These are phyloP conservation scores for Blastomyces emzantsi DNA, from an alignment of 2,329 filamentous ascomycete genomes.

Conservation along the genomic window DNA sequence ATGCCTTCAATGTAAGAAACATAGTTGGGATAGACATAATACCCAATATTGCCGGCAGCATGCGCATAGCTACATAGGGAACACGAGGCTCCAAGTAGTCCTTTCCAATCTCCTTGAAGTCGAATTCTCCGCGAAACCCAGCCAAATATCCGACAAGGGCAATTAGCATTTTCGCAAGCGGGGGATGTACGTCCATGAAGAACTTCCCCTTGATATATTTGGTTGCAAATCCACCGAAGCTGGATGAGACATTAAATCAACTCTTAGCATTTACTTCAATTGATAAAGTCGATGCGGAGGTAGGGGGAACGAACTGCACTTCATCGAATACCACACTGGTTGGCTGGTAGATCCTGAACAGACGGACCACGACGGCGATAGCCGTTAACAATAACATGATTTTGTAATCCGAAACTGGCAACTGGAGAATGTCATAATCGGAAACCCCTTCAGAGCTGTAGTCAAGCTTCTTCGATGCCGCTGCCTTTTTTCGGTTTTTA, in stretches of 20 bases:
- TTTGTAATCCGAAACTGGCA: constrained; percentile 77
- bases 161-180: constrained; percentile 91
- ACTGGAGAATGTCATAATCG: constrained; percentile 85
- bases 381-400: constrained; percentile 63
- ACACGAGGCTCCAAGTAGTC: constrained; percentile 93
- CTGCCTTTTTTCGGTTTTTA: constrained; percentile 28
- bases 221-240: constrained; percentile 94
- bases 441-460: constrained; percentile 50
- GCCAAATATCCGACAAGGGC: constrained; percentile 91
- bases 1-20: constrained; percentile 87
- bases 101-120: constrained; percentile 99
- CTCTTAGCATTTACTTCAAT: constrained; percentile 9
- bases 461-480: constrained; percentile 26
- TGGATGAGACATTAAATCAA: constrained; percentile 31
- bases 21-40: constrained; percentile 82
- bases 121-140: constrained; percentile 90
- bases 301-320: constrained; percentile 69
- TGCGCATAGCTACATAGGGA: constrained; percentile 94
- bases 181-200: constrained; percentile 99
- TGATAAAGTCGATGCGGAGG: constrained; percentile 1
- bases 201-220: constrained; percentile 99
- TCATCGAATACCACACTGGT: constrained; percentile 97
- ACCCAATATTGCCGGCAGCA: constrained; percentile 84
- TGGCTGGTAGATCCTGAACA: constrained; percentile 95
- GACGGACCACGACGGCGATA: constrained; percentile 66